Evolutionary conservation across 2,329 filamentous ascomycete genomes (phyloP).

Genomic region (Fusarium euwallaceae): DNA sequence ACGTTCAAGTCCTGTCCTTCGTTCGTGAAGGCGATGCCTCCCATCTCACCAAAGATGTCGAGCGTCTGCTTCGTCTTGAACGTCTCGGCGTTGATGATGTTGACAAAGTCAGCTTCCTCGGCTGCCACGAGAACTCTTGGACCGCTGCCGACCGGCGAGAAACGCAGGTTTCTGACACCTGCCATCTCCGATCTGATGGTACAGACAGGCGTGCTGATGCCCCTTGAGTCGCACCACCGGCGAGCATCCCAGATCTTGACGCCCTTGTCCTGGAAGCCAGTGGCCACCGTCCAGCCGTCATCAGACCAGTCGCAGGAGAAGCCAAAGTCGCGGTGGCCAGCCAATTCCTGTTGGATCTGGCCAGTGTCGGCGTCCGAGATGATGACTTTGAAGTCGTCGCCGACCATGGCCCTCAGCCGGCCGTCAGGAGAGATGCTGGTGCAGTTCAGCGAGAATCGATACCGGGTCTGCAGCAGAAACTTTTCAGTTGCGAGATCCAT

Average conservation of each 20-base stretch:
- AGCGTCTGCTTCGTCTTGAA: conserved; percentile 77
- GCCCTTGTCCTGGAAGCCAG: conserved; percentile 80
- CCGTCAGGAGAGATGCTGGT: conserved; percentile 78
- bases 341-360: conserved; percentile 67
- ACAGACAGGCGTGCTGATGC: conserved; percentile 61
- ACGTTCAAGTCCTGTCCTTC: conserved; percentile 77
- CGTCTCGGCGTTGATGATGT: conserved; percentile 76
- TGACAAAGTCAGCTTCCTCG: conserved; percentile 81
- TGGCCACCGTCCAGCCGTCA: conserved; percentile 81
- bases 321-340: conserved; percentile 76
- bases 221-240: conserved; percentile 70
- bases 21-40: conserved; percentile 75
- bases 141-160: conserved; percentile 79
- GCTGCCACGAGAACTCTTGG: conserved; percentile 76
- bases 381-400: conserved; percentile 74
- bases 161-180: conserved; percentile 76
- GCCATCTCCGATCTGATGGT: conserved; percentile 76
- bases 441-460: conserved; percentile 77
- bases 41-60: conserved; percentile 82
- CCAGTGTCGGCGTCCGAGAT: conserved; percentile 79
- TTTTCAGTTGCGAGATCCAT: conserved; percentile 71
- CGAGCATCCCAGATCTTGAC: conserved; percentile 84
- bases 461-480: conserved; percentile 66
- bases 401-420: conserved; percentile 79
- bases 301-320: conserved; percentile 86